phyloP scores from a whole-genome alignment of 805 yeast species.

The Brettanomyces custersianus region DNA sequence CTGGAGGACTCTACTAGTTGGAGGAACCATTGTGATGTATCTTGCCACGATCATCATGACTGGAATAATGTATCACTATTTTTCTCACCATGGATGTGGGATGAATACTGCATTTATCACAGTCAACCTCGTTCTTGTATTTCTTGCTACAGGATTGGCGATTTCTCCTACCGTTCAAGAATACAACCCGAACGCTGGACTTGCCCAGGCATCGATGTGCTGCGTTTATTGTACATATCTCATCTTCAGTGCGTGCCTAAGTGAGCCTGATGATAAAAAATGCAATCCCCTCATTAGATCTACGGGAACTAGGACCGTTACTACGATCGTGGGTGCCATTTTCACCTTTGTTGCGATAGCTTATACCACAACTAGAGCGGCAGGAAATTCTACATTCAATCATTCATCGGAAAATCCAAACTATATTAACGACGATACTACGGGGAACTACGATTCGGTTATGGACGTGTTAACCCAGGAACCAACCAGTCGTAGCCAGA shows the following conservation, averaged over 20 bases:
- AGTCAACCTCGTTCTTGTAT: slow-evolving; percentile 57
- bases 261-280: slow-evolving; percentile 89
- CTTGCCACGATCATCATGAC: slow-evolving; percentile 64
- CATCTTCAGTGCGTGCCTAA: slow-evolving; percentile 84
- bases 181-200: slow-evolving; percentile 87
- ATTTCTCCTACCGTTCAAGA: slow-evolving; percentile 82
- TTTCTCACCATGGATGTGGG: slow-evolving; percentile 72
- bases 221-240: slow-evolving; percentile 87
- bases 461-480: slow-evolving; percentile 39
- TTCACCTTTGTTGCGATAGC: slow-evolving; percentile 95
- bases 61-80: slow-evolving; percentile 69
- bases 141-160: slow-evolving; percentile 61
- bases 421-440: slow-evolving; percentile 11
- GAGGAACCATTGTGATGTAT: slow-evolving; percentile 87
- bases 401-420: slow-evolving; percentile 19
- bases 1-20: slow-evolving; percentile 76
- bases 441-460: slow-evolving; percentile 38
- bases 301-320: slow-evolving; percentile 80
- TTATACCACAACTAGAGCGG: slow-evolving; percentile 95
- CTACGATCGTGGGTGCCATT: slow-evolving; percentile 81
- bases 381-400: slow-evolving; percentile 65
- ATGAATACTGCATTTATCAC: slow-evolving; percentile 87
- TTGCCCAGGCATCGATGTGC: slow-evolving; percentile 96
- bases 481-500: slow-evolving; percentile 44
- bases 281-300: slow-evolving; percentile 92